These are phyloP conservation scores for Fusarium musae DNA, from an alignment of 2,329 filamentous ascomycete genomes.

Conservation along the genomic window DNA sequence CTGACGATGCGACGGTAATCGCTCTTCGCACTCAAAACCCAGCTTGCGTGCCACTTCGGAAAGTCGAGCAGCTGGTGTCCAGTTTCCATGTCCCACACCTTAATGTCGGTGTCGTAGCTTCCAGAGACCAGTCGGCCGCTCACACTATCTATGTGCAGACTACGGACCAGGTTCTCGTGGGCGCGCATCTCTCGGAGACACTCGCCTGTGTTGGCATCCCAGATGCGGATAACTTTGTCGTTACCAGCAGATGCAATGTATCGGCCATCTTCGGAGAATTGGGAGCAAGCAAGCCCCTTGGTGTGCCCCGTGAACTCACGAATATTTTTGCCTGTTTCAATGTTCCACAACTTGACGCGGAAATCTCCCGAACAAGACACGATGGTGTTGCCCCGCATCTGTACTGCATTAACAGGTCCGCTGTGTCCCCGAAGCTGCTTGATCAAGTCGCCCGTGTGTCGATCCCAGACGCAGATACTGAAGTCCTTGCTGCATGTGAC, in stretches of 20 bases:
- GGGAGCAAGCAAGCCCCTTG: slow-evolving; percentile 93
- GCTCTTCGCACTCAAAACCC: slow-evolving; percentile 95
- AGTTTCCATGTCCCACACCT: slow-evolving; percentile 88
- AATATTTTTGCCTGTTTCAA: slow-evolving; percentile 86
- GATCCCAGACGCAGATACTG: slow-evolving; percentile 94
- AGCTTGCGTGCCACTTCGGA: slow-evolving; percentile 94
- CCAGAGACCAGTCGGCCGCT: slow-evolving; percentile 90
- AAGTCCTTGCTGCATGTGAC: slow-evolving; percentile 97
- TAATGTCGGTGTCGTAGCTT: slow-evolving; percentile 95
- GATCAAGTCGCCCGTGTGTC: slow-evolving; percentile 77
- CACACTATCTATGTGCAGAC: slow-evolving; percentile 87
- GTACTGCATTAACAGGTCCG: slow-evolving; percentile 95
- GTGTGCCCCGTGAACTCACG: slow-evolving; percentile 92
- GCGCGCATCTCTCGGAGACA: slow-evolving; percentile 83
- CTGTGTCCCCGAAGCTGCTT: slow-evolving; percentile 86
- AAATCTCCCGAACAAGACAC: slow-evolving; percentile 96
- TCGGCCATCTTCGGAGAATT: slow-evolving; percentile 94
- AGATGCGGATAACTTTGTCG: slow-evolving; percentile 94
- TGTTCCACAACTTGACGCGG: slow-evolving; percentile 93
- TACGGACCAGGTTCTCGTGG: slow-evolving; percentile 87
- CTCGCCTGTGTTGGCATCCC: slow-evolving; percentile 90
- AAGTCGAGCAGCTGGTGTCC: slow-evolving; percentile 84
- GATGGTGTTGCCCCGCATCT: slow-evolving; percentile 91
- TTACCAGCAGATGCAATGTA: slow-evolving; percentile 95
- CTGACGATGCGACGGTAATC: slow-evolving; percentile 95